Percentiles rank a stretch among this genome's conserved stretches.
Conservation (phyloP, 352 stramenopile genomes). For the Pythium sp. region DNA sequence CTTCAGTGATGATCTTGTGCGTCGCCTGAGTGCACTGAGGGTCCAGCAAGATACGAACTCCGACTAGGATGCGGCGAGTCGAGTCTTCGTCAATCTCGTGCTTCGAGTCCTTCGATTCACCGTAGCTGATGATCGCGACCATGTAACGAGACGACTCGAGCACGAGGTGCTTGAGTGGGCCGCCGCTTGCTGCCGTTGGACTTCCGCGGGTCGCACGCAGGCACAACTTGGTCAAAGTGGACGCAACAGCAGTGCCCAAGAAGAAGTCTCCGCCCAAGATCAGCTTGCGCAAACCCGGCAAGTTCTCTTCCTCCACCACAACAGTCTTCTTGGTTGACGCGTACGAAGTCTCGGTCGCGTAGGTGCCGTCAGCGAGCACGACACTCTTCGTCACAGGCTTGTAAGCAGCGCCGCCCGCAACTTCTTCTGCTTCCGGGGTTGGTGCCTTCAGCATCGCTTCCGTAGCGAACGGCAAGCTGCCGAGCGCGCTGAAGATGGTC, state of each 20-base stretch:
- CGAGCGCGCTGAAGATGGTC: conserved; percentile 89
- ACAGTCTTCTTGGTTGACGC: conserved; percentile 38
- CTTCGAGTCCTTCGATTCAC: conserved; percentile 72
- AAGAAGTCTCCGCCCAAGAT: conserved; percentile 96
- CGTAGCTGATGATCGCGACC: conserved; percentile 70
- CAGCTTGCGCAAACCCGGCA: conserved; percentile 84
- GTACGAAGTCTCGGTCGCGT: conserved; percentile 97
- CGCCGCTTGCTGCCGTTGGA: conserved; percentile 37
- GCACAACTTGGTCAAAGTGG: conserved; percentile 96
- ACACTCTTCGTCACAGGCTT: conserved; percentile 97
- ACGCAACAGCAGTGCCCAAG: conserved; percentile 90
- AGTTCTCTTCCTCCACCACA: conserved; percentile 57
- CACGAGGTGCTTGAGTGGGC: conserved; percentile 64
- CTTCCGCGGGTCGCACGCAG: conserved; percentile 80
- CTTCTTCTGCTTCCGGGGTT: conserved; percentile 19
- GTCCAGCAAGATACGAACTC: conserved; percentile 94
- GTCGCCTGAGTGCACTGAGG: conserved; percentile 65
- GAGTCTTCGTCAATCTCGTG: conserved; percentile 93
- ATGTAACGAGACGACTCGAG: conserved; percentile 73
- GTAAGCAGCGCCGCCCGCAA: conserved; percentile 44
- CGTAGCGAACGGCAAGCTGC: conserved; percentile 67
- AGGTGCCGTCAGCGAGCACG: conserved; percentile 98
- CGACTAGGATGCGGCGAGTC: conserved; percentile 94
- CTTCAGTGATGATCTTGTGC: conserved; percentile 73
- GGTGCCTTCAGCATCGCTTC: conserved; percentile 49